A percentile compares a stretch with the other conserved stretches of the same genome.
Conservation (phyloP, 768 basidiomycete species). For the Tulasnella calospora region DNA sequence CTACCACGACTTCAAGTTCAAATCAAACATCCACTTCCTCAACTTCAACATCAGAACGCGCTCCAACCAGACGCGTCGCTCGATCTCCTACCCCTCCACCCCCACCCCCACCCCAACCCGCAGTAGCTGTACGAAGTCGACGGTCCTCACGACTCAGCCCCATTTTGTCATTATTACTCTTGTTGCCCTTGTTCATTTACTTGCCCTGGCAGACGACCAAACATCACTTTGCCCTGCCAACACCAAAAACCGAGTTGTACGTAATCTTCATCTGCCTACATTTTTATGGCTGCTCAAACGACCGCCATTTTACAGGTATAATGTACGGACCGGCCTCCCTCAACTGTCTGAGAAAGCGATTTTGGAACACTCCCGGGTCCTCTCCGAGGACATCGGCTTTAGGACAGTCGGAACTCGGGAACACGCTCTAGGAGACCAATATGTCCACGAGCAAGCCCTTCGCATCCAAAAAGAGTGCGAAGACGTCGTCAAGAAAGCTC, state of each 20-base stretch:
- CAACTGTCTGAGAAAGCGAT: slow-evolving; percentile 28
- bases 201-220: slow-evolving; percentile 12
- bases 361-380: slow-evolving; percentile 30
- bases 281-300: neutral
- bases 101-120: neutral
- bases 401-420: slow-evolving; percentile 87
- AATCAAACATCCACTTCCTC: neutral
- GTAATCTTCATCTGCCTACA: neutral
- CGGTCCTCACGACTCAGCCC: slow-evolving; percentile 4
- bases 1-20: neutral
- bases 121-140: neutral
- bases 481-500: slow-evolving; percentile 39
- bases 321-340: slow-evolving; percentile 22
- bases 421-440: slow-evolving; percentile 77
- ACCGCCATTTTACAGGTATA: slow-evolving; percentile 1
- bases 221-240: slow-evolving; percentile 9
- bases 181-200: slow-evolving; percentile 23
- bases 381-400: slow-evolving; percentile 85
- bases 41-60: neutral
- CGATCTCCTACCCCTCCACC: neutral
- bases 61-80: neutral
- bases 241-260: slow-evolving; percentile 17
- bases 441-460: slow-evolving; percentile 67
- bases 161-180: slow-evolving; percentile 7
- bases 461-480: slow-evolving; percentile 61